A percentile compares a stretch with the other conserved stretches of the same genome.
phyloP scores from a whole-genome alignment of 495 filamentous ascomycete genomes.

The Penicillium dipodomyicola region DNA sequence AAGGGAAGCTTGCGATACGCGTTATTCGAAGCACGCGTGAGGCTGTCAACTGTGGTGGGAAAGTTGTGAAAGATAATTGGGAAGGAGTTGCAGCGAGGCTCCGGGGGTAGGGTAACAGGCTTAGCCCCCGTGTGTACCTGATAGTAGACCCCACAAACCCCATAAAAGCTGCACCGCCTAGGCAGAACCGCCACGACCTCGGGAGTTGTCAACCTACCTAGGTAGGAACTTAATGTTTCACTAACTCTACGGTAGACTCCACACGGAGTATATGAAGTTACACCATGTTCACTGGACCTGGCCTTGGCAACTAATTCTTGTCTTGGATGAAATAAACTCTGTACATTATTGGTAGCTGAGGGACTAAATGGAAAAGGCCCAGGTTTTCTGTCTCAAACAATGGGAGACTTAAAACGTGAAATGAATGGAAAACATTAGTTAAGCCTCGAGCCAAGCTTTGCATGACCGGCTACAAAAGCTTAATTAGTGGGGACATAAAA shows the following conservation, averaged over 20 bases:
- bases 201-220: too few species aligned
- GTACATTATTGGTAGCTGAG: too few species aligned
- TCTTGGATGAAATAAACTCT: background rate
- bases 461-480: background rate
- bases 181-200: too few species aligned
- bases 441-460: slow-evolving; percentile 1
- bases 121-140: too few species aligned
- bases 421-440: background rate
- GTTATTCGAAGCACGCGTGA: background rate
- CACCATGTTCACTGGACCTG: background rate
- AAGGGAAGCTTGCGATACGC: background rate
- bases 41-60: too few species aligned
- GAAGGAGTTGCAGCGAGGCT: background rate
- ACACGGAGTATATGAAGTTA: background rate
- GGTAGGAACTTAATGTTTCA: too few species aligned
- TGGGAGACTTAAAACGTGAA: background rate
- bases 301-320: background rate
- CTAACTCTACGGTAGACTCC: too few species aligned
- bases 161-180: too few species aligned
- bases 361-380: too few species aligned
- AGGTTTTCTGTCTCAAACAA: background rate
- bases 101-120: too few species aligned
- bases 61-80: background rate
- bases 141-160: too few species aligned
- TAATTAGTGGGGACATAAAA: background rate